Evolutionary conservation across 1,284 basidiomycete species (phyloP).

Genomic region (Amylostereum areolatum): DNA sequence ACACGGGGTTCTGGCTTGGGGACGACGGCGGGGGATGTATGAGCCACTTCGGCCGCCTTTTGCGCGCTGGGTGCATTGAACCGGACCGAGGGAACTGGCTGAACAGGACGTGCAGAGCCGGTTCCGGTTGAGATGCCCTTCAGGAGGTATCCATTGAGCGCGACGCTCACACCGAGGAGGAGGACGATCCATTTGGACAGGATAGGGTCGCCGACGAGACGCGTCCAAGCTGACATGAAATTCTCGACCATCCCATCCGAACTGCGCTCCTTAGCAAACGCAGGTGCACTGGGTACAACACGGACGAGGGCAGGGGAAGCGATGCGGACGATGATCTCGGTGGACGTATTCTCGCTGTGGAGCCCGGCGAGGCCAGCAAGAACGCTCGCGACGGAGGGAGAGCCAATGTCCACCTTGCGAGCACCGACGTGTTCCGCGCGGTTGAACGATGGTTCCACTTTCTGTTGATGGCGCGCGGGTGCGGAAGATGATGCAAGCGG

Average conservation of each 20-base stretch:
- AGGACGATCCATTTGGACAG: conserved; percentile 96
- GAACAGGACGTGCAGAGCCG: conserved; percentile 27
- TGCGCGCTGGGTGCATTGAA: conserved; percentile 13
- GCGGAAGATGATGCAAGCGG: conserved; percentile 79
- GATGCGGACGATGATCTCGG: conserved; percentile 66
- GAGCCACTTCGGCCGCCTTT: too few relatives aligned
- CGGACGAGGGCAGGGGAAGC: conserved; percentile 61
- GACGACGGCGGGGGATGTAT: too few relatives aligned
- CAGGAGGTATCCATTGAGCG: conserved; percentile 91
- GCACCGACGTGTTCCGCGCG: conserved; percentile 27
- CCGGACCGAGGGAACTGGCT: conserved; percentile 35
- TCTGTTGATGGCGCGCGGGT: conserved; percentile 43
- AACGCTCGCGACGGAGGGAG: conserved; percentile 53
- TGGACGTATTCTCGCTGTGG: conserved; percentile 16
- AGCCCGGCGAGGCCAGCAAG: conserved; percentile 52
- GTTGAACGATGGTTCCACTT: conserved; percentile 16
- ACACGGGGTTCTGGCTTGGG: neutral
- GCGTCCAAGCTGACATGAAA: conserved; percentile 93
- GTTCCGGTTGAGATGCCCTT: conserved; percentile 58
- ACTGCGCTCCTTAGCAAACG: conserved; percentile 19
- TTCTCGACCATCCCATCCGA: conserved; percentile 57
- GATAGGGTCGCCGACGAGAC: conserved; percentile 92
- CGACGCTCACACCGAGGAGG: conserved; percentile 80
- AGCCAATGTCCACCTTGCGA: conserved; percentile 58
- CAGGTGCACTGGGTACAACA: conserved; percentile 30